Percentiles rank a stretch among this genome's conserved stretches.
Conservation (phyloP, 2,329 filamentous ascomycete genomes). For the Fusarium sp. region DNA sequence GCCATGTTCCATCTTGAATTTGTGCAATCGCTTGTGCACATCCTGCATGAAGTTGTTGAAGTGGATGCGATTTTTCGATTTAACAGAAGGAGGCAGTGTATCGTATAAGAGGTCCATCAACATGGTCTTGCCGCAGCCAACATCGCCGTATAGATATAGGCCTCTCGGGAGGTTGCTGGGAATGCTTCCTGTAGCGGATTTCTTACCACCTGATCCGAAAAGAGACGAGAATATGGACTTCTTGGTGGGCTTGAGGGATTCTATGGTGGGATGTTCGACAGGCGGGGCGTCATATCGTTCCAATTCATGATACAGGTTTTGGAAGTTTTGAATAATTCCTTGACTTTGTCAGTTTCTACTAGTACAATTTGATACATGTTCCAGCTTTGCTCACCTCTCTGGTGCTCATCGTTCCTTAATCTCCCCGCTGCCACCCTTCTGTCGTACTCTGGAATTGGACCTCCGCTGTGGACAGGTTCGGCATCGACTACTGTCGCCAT, state of each 20-base stretch:
- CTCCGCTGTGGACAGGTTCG: conserved; percentile 56
- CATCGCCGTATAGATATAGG: conserved; percentile 94
- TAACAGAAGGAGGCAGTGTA: conserved; percentile 82
- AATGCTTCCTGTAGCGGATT: conserved; percentile 62
- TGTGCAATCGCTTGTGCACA: conserved; percentile 89
- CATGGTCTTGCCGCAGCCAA: conserved; percentile 99
- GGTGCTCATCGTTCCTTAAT: conserved; percentile 88
- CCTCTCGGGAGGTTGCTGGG: conserved; percentile 84
- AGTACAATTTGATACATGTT: no score
- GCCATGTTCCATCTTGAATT: conserved; percentile 88
- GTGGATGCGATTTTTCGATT: conserved; percentile 89
- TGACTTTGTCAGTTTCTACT: conserved; percentile 25
- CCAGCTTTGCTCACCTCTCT: conserved; percentile 70
- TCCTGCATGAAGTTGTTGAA: conserved; percentile 99
- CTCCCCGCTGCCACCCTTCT: conserved; percentile 77
- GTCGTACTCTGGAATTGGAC: conserved; percentile 91
- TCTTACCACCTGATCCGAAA: conserved; percentile 63
- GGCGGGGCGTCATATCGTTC: conserved; percentile 76
- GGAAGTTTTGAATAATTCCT: conserved; percentile 90
- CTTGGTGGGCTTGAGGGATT: conserved; percentile 68
- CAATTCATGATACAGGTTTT: conserved; percentile 89
- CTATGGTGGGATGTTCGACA: conserved; percentile 81
- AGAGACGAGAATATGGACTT: conserved; percentile 70
- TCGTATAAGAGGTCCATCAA: conserved; percentile 99
- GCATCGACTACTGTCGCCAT: conserved; percentile 47